Conservation (phyloP, 1,284 basidiomycete species). For the Chondrostereum purpureum region DNA sequence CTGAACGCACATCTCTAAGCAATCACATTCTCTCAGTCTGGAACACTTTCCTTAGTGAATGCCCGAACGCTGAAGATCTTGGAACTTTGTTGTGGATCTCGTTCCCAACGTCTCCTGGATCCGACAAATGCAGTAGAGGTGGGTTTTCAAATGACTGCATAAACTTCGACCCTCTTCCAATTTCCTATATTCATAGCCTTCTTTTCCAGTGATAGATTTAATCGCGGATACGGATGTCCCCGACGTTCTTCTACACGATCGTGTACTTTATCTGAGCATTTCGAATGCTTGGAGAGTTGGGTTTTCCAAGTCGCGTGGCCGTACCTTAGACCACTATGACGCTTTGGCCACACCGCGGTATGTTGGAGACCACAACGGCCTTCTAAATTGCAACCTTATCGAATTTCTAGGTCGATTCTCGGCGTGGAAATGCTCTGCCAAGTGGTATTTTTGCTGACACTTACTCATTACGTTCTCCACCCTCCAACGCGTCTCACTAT, state of each 20-base stretch:
- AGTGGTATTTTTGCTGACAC: conserved; percentile 30
- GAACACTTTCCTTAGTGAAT: conserved; percentile 26
- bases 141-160: conserved; percentile 12
- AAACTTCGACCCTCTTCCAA: not conserved
- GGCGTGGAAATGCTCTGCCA: conserved; percentile 35
- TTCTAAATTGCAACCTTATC: conserved; percentile 1
- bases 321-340: conserved; percentile 25
- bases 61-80: conserved; percentile 26
- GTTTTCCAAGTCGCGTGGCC: conserved; percentile 6
- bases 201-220: conserved; percentile 38
- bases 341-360: conserved; percentile 38
- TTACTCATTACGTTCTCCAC: conserved; percentile 37
- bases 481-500: conserved; percentile 30
- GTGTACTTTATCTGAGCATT: conserved; percentile 34
- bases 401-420: conserved; percentile 37
- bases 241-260: conserved; percentile 31
- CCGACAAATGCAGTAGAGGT: conserved; percentile 24
- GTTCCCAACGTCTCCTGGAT: conserved; percentile 26
- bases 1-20: conserved; percentile 21
- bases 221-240: conserved; percentile 26
- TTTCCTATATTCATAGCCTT: conserved; percentile 4
- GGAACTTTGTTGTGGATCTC: conserved; percentile 29
- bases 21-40: conserved; percentile 22
- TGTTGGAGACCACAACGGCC: too few species aligned
- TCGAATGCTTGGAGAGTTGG: conserved; percentile 39